phyloP scores from a whole-genome alignment of 768 basidiomycete species.

The Pulveroboletus sp. region DNA sequence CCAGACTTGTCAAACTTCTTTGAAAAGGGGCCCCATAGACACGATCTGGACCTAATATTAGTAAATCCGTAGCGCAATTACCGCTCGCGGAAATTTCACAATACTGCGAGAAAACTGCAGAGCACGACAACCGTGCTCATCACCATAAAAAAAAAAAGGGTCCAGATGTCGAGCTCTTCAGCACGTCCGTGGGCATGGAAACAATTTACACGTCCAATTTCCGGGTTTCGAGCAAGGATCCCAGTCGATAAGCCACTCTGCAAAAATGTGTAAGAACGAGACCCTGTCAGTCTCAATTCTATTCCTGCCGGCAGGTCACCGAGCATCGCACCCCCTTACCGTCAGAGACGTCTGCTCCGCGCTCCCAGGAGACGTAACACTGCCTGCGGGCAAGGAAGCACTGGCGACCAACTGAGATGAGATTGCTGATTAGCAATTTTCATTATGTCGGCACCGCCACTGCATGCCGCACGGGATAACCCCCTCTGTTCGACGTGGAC shows the following conservation, averaged over 20 bases:
- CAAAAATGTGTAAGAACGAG: background rate
- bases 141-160: background rate
- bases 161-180: slow-evolving; percentile 1
- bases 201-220: slow-evolving; percentile 21
- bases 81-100: slow-evolving; percentile 27
- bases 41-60: slow-evolving; percentile 25
- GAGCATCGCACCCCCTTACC: slow-evolving; percentile 16
- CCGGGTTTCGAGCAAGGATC: slow-evolving; percentile 20
- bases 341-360: slow-evolving; percentile 15
- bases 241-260: slow-evolving; percentile 10
- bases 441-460: slow-evolving; percentile 29
- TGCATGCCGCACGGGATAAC: slow-evolving; percentile 21
- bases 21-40: slow-evolving; percentile 19
- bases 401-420: slow-evolving; percentile 26
- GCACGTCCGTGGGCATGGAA: slow-evolving; percentile 5
- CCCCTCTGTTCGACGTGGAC: slow-evolving; percentile 9
- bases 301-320: slow-evolving; percentile 8
- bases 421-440: slow-evolving; percentile 22
- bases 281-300: background rate
- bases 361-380: slow-evolving; percentile 25
- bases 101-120: slow-evolving; percentile 25
- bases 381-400: slow-evolving; percentile 25
- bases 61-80: slow-evolving; percentile 24
- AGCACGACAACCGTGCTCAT: slow-evolving; percentile 12
- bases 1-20: slow-evolving; percentile 17